phyloP scores from a whole-genome alignment of 495 filamentous ascomycete species.

The Hypoxylon rickii region DNA sequence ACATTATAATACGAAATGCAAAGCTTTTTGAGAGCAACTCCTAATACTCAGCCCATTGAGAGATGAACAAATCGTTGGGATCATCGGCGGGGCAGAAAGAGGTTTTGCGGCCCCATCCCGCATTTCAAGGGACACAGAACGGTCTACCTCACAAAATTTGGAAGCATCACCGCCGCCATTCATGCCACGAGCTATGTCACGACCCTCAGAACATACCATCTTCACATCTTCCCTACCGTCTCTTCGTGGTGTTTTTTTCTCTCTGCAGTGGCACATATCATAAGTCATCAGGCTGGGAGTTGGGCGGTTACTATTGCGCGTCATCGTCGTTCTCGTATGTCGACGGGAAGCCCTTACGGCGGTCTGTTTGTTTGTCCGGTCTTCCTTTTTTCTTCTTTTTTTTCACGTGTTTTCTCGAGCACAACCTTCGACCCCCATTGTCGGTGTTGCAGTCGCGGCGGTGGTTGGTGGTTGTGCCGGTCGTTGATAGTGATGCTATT shows the following conservation, averaged over 20 bases:
- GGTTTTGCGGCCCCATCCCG: not conserved
- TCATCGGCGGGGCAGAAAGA: not conserved
- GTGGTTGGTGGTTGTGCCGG: not conserved
- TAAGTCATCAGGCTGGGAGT: constrained; percentile 26
- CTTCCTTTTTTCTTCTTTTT: not conserved
- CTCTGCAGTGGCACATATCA: constrained; percentile 18
- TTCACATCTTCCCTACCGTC: constrained; percentile 10
- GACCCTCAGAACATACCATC: constrained; percentile 14
- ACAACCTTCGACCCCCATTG: not conserved
- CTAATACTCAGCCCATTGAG: constrained; percentile 29
- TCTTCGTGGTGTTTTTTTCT: not conserved
- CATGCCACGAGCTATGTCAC: constrained; percentile 8
- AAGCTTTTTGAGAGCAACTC: constrained; percentile 18
- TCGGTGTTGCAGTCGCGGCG: not conserved
- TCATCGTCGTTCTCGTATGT: constrained; percentile 29
- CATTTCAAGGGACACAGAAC: no score
- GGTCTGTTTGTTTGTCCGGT: no score
- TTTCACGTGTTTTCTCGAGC: not conserved
- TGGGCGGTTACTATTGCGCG: constrained; percentile 24
- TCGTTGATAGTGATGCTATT: no score
- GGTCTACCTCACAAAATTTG: constrained; percentile 13
- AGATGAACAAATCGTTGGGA: constrained; percentile 5
- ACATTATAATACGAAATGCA: constrained; percentile 31
- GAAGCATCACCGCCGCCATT: constrained; percentile 11
- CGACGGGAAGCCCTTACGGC: constrained; percentile 10